Evolutionary conservation across 2,329 filamentous ascomycete genomes (phyloP).

Genomic region (Thielaviopsis euricoi): DNA sequence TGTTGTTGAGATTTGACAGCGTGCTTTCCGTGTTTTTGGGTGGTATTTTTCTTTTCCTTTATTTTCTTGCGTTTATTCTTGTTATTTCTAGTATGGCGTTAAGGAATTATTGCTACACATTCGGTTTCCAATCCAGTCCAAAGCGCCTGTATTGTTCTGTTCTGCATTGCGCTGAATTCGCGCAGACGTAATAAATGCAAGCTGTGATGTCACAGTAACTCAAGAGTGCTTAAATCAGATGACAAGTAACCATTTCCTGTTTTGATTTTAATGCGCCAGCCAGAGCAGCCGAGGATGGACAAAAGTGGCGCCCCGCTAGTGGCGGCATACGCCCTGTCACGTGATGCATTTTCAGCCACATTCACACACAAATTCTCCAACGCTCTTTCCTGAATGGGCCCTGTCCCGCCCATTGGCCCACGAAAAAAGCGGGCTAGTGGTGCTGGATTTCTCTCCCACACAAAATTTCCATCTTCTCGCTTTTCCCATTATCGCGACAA

Average conservation of each 20-base stretch:
- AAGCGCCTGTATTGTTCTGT: too few species aligned
- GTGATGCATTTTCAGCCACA: slow-evolving; percentile 5
- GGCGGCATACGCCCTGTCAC: slow-evolving; percentile 9
- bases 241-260: not conserved
- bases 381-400: slow-evolving; percentile 9
- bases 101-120: too few species aligned
- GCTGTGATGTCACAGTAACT: too few species aligned
- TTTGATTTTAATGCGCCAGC: not conserved
- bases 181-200: too few species aligned
- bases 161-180: too few species aligned
- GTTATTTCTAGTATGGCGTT: too few species aligned
- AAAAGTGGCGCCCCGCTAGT: slow-evolving; percentile 6
- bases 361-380: slow-evolving; percentile 10
- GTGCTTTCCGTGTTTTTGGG: not conserved
- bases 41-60: too few species aligned
- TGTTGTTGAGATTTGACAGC: not conserved
- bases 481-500: slow-evolving; percentile 10
- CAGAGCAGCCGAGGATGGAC: not conserved
- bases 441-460: slow-evolving; percentile 20
- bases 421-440: slow-evolving; percentile 12
- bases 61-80: too few species aligned
- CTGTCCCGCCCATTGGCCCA: slow-evolving; percentile 12
- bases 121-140: too few species aligned
- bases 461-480: slow-evolving; percentile 24
- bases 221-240: too few species aligned